phyloP scores from a whole-genome alignment of 306 rosid genomes.

The Dryas drummondii region DNA sequence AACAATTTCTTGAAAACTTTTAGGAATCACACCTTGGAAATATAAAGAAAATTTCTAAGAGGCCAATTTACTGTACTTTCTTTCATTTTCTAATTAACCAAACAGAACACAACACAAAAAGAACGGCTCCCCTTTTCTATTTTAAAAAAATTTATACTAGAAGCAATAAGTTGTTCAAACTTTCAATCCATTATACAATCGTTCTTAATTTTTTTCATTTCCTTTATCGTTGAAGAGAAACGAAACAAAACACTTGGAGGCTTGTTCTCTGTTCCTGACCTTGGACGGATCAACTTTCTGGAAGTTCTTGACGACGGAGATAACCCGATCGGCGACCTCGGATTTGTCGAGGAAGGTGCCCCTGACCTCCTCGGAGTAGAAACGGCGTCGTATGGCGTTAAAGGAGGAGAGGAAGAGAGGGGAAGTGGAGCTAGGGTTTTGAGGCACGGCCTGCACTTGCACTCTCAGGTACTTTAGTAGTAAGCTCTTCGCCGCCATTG shows the following conservation, averaged over 20 bases:
- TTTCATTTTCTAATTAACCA: neutral
- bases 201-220: neutral
- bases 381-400: conserved; percentile 47
- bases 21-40: too few species aligned
- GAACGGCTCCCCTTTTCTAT: neutral
- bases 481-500: conserved; percentile 74
- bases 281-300: conserved; percentile 90
- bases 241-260: neutral
- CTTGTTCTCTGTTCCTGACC: conserved; percentile 31
- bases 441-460: conserved; percentile 43
- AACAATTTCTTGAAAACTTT: too few species aligned
- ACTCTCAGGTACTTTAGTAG: conserved; percentile 74
- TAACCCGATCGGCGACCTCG: conserved; percentile 91
- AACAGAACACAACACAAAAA: neutral
- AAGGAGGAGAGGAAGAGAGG: conserved; percentile 31
- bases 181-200: neutral
- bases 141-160: too few species aligned
- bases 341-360: conserved; percentile 88
- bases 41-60: too few species aligned
- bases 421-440: conserved; percentile 18
- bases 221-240: neutral
- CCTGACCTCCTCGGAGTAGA: conserved; percentile 70
- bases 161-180: neutral
- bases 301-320: conserved; percentile 86
- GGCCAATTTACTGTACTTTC: neutral